phyloP scores from a whole-genome alignment of 371 early-diverging fungal genomes.

The Fennellomyces sp. region DNA sequence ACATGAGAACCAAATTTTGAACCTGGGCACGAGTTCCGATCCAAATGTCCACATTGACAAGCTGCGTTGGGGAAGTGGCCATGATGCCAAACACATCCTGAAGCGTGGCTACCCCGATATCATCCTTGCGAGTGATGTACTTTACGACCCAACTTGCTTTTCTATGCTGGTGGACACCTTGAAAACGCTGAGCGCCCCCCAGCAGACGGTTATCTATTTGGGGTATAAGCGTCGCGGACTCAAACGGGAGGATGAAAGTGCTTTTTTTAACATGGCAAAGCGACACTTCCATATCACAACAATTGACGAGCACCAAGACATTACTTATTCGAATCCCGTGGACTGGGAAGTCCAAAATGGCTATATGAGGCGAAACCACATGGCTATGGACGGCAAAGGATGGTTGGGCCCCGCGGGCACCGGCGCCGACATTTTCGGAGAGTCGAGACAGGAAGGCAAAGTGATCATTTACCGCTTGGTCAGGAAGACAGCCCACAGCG shows the following conservation, averaged over 20 bases:
- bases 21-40: slow-evolving; percentile 16
- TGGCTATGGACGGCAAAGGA: slow-evolving; percentile 12
- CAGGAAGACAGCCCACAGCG: too few species aligned
- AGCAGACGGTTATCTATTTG: slow-evolving; percentile 44
- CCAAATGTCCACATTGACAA: slow-evolving; percentile 23
- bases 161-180: slow-evolving; percentile 44
- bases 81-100: slow-evolving; percentile 12
- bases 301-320: neutral
- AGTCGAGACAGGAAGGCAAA: slow-evolving; percentile 1
- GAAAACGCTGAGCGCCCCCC: slow-evolving; percentile 31
- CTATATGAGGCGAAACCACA: slow-evolving; percentile 1
- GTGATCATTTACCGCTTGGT: neutral
- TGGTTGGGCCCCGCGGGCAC: slow-evolving; percentile 13
- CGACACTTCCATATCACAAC: slow-evolving; percentile 17
- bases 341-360: slow-evolving; percentile 12
- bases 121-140: slow-evolving; percentile 60
- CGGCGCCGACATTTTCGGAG: neutral
- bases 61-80: slow-evolving; percentile 33
- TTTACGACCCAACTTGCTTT: slow-evolving; percentile 52
- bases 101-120: slow-evolving; percentile 32
- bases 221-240: slow-evolving; percentile 61
- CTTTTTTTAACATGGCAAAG: slow-evolving; percentile 43
- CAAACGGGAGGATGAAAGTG: slow-evolving; percentile 32
- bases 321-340: neutral
- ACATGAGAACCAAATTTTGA: slow-evolving; percentile 26